A percentile compares a stretch with the other conserved stretches of the same genome.
These are phyloP conservation scores for Fusarium sp. DNA, from an alignment of 2,329 filamentous ascomycete genomes.

Conservation along the genomic window DNA sequence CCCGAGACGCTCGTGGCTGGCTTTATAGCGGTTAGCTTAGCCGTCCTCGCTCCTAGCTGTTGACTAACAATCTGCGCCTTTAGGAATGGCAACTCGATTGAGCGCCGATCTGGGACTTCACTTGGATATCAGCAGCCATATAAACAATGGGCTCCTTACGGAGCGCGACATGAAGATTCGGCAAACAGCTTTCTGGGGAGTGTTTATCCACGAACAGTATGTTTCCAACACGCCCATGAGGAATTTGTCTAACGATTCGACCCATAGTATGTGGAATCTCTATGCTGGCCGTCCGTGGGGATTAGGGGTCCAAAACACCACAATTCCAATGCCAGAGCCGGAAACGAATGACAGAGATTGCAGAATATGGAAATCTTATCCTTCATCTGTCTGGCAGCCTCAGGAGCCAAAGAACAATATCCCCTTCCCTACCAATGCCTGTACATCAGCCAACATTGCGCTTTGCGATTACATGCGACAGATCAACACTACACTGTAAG, in stretches of 20 bases:
- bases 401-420: neutral
- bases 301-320: constrained; percentile 33
- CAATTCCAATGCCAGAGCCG: constrained; percentile 13
- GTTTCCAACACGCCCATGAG: neutral
- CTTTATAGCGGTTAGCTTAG: constrained; percentile 27
- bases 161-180: constrained; percentile 22
- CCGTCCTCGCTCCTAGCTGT: no score
- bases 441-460: constrained; percentile 9
- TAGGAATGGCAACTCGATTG: constrained; percentile 22
- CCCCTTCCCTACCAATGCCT: neutral
- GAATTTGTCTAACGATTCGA: no score
- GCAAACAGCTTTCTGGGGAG: constrained; percentile 31
- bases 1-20: constrained; percentile 40
- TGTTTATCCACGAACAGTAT: constrained; percentile 28
- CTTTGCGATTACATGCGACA: constrained; percentile 34
- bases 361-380: constrained; percentile 12
- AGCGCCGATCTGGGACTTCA: constrained; percentile 34
- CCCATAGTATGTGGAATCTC: constrained; percentile 25
- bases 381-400: neutral
- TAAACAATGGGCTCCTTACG: constrained; percentile 1
- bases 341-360: neutral
- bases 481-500: constrained; percentile 32
- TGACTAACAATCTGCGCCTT: no score
- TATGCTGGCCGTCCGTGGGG: constrained; percentile 35
- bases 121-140: constrained; percentile 21